Conservation (phyloP, 2,329 filamentous ascomycete species). For the Pezicula rhizophila region DNA sequence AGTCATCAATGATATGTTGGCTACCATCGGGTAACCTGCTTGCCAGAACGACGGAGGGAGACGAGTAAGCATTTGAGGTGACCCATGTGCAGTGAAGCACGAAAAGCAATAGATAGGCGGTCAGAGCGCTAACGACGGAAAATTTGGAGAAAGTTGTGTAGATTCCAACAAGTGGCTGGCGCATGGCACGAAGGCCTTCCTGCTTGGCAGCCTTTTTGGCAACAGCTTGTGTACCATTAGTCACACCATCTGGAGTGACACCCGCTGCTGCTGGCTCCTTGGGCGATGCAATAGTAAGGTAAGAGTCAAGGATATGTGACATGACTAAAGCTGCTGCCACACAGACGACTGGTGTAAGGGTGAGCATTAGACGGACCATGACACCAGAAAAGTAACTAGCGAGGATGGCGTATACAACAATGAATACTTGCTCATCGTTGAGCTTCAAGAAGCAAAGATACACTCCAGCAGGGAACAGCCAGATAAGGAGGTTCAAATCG, state of each 20-base stretch:
- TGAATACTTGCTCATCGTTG: constrained; percentile 93
- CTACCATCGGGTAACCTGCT: constrained; percentile 88
- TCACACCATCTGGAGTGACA: constrained; percentile 32
- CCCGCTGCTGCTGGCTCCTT: constrained; percentile 36
- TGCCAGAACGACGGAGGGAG: constrained; percentile 91
- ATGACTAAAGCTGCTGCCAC: constrained; percentile 85
- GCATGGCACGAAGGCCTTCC: constrained; percentile 61
- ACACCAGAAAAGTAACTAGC: constrained; percentile 98
- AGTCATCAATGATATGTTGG: constrained; percentile 98
- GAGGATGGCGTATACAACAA: constrained; percentile 94
- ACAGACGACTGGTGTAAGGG: constrained; percentile 91
- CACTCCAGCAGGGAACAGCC: constrained; percentile 97
- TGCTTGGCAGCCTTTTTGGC: constrained; percentile 48
- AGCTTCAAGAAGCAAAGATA: constrained; percentile 96
- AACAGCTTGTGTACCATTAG: constrained; percentile 33
- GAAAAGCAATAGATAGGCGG: constrained; percentile 82
- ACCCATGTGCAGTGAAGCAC: constrained; percentile 99
- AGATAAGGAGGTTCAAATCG: constrained; percentile 95
- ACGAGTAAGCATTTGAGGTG: constrained; percentile 97
- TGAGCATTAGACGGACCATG: constrained; percentile 99
- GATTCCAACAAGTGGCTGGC: constrained; percentile 73
- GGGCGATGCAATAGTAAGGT: constrained; percentile 63
- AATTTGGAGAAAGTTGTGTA: constrained; percentile 76
- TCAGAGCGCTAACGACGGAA: constrained; percentile 66
- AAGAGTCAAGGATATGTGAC: constrained; percentile 84